Conservation (phyloP, 129 eudicot genomes). For the Cynara cardunculus region DNA sequence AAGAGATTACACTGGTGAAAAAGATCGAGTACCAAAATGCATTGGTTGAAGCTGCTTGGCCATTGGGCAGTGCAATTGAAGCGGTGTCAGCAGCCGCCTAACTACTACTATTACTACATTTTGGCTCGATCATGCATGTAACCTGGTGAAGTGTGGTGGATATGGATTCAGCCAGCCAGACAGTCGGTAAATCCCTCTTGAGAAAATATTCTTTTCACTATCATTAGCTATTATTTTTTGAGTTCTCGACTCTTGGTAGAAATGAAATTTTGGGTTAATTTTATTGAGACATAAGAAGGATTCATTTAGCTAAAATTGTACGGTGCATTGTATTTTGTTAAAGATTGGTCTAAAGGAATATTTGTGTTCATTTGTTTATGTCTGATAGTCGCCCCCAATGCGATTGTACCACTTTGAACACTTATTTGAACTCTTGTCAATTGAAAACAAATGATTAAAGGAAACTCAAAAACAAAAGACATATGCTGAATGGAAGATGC, state of each 20-base stretch:
- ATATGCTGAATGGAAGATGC: background rate
- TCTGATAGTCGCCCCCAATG: background rate
- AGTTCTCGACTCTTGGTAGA: background rate
- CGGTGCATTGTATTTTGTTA: background rate
- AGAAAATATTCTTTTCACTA: background rate
- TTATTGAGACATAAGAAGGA: slow-evolving; percentile 8
- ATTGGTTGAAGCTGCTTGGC: slow-evolving; percentile 99
- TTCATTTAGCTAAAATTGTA: slow-evolving; percentile 18
- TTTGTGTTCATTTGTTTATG: background rate
- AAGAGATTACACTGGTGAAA: slow-evolving; percentile 79
- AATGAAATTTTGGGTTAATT: slow-evolving; percentile 1
- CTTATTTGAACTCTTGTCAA: background rate
- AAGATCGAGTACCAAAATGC: slow-evolving; percentile 69
- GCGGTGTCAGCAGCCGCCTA: slow-evolving; percentile 52
- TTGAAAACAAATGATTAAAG: background rate
- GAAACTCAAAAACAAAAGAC: background rate
- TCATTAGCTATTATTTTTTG: background rate
- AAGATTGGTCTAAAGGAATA: background rate
- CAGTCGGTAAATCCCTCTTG: background rate
- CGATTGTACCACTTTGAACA: background rate
- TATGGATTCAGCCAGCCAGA: background rate
- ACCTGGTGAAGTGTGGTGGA: background rate
- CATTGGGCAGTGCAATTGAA: slow-evolving; percentile 98
- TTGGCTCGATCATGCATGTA: slow-evolving; percentile 5
- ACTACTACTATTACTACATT: background rate